Conservation (phyloP, 2,329 filamentous ascomycete genomes). For the Neodidymelliopsis sp. region DNA sequence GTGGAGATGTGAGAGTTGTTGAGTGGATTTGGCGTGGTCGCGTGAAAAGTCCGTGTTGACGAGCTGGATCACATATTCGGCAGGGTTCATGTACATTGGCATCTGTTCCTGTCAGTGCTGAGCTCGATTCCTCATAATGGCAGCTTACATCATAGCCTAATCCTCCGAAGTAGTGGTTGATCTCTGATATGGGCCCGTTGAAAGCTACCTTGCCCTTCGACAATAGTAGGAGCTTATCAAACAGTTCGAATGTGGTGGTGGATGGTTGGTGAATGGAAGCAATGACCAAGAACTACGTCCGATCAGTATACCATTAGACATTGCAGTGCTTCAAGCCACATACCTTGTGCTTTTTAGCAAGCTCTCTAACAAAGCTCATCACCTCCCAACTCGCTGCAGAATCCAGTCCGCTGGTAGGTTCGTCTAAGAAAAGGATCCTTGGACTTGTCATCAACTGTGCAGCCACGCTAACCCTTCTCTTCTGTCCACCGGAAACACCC, state of each 20-base stretch:
- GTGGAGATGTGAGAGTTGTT: slow-evolving; percentile 63
- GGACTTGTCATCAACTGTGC: slow-evolving; percentile 83
- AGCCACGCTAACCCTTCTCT: slow-evolving; percentile 79
- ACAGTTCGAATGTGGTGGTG: slow-evolving; percentile 78
- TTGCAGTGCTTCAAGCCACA: slow-evolving; percentile 23
- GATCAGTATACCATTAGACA: slow-evolving; percentile 5
- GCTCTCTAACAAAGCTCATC: slow-evolving; percentile 72
- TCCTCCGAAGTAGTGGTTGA: slow-evolving; percentile 69
- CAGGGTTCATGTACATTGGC: slow-evolving; percentile 76
- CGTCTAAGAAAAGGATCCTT: slow-evolving; percentile 82
- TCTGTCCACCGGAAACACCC: slow-evolving; percentile 85
- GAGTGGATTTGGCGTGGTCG: slow-evolving; percentile 56
- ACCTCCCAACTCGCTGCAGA: slow-evolving; percentile 80
- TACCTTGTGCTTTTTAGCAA: slow-evolving; percentile 72
- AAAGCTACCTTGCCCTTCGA: slow-evolving; percentile 76
- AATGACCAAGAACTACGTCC: slow-evolving; percentile 70
- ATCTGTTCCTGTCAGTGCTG: slow-evolving; percentile 53
- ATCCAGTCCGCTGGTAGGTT: slow-evolving; percentile 84
- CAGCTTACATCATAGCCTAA: slow-evolving; percentile 57
- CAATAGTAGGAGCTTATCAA: slow-evolving; percentile 79
- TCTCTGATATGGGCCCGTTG: slow-evolving; percentile 68
- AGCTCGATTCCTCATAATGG: background rate
- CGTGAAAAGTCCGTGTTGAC: slow-evolving; percentile 78
- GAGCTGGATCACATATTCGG: slow-evolving; percentile 80
- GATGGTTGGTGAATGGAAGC: slow-evolving; percentile 88